Percentiles rank a stretch among this genome's conserved stretches.
Conservation (phyloP, 106 monocot genomes). For the Vanilla planifolia region DNA sequence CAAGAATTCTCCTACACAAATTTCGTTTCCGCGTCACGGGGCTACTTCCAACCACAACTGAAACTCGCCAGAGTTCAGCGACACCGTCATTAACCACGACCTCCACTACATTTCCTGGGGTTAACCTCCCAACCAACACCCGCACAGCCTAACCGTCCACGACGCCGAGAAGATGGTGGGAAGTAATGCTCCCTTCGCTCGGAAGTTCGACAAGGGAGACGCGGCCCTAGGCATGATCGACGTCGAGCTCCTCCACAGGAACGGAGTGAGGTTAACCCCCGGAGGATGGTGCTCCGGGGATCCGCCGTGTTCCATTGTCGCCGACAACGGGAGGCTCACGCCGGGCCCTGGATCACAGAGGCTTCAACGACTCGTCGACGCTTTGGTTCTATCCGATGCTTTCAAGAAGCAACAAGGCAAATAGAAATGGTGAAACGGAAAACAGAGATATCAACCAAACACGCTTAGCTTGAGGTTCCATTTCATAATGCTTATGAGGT, state of each 20-base stretch:
- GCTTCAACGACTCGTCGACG: constrained; percentile 35
- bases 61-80: constrained; percentile 41
- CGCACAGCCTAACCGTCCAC: constrained; percentile 27
- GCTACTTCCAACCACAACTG: constrained; percentile 86
- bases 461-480: too few species aligned
- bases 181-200: constrained; percentile 70
- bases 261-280: constrained; percentile 11
- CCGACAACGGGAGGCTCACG: constrained; percentile 15
- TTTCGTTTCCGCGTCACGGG: constrained; percentile 78
- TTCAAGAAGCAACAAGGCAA: constrained; percentile 49
- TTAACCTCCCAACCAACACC: constrained; percentile 71
- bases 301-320: constrained; percentile 30
- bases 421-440: constrained; percentile 4
- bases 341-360: constrained; percentile 53
- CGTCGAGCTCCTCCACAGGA: constrained; percentile 32
- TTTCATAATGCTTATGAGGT: too few species aligned
- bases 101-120: constrained; percentile 84
- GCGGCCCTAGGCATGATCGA: constrained; percentile 56
- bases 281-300: constrained; percentile 59
- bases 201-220: constrained; percentile 52
- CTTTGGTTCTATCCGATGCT: constrained; percentile 26
- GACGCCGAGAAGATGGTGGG: constrained; percentile 43
- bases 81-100: constrained; percentile 70
- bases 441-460: too few species aligned
- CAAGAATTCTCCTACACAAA: constrained; percentile 78